phyloP scores from a whole-genome alignment of 371 early-diverging fungal species.

The Polyrhizophydium stewartii region DNA sequence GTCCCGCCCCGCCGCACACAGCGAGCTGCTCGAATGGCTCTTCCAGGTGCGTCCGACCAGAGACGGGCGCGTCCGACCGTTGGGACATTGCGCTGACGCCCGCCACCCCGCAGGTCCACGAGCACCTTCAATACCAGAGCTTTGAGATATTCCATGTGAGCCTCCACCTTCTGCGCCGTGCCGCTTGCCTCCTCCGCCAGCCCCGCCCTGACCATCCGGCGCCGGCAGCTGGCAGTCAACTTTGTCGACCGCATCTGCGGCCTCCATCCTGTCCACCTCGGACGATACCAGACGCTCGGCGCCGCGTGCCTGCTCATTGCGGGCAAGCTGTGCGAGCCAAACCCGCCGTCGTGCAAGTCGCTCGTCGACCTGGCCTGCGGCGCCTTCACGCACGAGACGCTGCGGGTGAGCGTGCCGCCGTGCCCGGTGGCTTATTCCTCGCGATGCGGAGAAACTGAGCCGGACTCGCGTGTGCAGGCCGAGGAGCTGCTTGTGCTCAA shows the following conservation, averaged over 20 bases:
- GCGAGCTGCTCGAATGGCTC: not conserved
- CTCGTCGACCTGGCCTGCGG: conserved; percentile 7
- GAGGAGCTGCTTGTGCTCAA: conserved; percentile 12
- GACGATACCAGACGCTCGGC: conserved; percentile 12
- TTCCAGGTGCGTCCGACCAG: not conserved
- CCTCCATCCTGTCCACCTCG: not conserved
- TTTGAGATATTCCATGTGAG: not conserved
- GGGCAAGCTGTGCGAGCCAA: conserved; percentile 8
- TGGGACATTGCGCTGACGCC: not conserved
- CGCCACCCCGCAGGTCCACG: not conserved
- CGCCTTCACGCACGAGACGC: conserved; percentile 3
- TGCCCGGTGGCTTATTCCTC: too few relatives aligned
- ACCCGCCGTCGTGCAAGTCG: conserved; percentile 9
- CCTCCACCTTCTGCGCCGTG: not conserved
- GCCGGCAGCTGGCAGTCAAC: conserved; percentile 10
- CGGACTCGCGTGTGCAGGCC: not conserved
- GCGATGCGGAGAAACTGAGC: too few relatives aligned
- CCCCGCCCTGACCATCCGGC: not conserved
- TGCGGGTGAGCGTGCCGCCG: conserved; percentile 4
- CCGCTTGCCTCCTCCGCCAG: not conserved
- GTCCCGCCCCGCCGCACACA: not conserved
- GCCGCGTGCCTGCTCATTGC: conserved; percentile 18
- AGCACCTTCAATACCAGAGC: not conserved
- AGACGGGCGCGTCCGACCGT: not conserved
- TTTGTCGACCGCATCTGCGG: conserved; percentile 11